Percentiles rank a stretch among this genome's conserved stretches.
Conservation (phyloP, 441 rosid genomes). For the Eutrema salsugineum region DNA sequence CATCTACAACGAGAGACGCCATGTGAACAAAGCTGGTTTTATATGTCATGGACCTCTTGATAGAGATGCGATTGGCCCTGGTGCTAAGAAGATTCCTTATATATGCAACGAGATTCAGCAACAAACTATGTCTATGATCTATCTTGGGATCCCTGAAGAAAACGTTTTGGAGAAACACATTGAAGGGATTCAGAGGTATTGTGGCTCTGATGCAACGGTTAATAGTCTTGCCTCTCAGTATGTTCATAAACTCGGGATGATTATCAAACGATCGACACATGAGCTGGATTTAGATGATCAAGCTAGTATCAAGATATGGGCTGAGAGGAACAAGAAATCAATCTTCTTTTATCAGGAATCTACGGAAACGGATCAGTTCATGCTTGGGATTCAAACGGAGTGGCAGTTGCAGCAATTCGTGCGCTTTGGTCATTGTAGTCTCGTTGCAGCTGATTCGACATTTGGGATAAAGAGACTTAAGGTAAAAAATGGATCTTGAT, state of each 20-base stretch:
- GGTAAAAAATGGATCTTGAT: conserved; percentile 41
- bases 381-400: conserved; percentile 92
- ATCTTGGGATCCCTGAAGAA: conserved; percentile 96
- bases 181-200: conserved; percentile 85
- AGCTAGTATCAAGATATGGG: conserved; percentile 88
- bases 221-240: conserved; percentile 85
- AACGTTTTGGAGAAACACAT: conserved; percentile 91
- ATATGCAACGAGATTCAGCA: conserved; percentile 86
- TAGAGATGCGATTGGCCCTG: conserved; percentile 95
- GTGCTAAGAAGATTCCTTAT: conserved; percentile 90
- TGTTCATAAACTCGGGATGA: conserved; percentile 95
- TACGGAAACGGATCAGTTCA: conserved; percentile 69
- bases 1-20: conserved; percentile 75
- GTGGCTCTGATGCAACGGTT: conserved; percentile 77
- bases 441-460: conserved; percentile 84
- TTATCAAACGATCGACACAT: conserved; percentile 81
- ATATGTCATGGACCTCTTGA: conserved; percentile 97
- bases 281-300: conserved; percentile 93
- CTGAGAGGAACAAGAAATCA: conserved; percentile 83
- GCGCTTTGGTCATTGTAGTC: conserved; percentile 85
- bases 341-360: conserved; percentile 84
- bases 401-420: conserved; percentile 97
- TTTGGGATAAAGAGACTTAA: conserved; percentile 91
- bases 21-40: conserved; percentile 84
- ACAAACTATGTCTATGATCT: conserved; percentile 94